Evolutionary conservation across 129 eudicot genomes (phyloP).

Genomic region (Chrysanthemum lavandulifolium): DNA sequence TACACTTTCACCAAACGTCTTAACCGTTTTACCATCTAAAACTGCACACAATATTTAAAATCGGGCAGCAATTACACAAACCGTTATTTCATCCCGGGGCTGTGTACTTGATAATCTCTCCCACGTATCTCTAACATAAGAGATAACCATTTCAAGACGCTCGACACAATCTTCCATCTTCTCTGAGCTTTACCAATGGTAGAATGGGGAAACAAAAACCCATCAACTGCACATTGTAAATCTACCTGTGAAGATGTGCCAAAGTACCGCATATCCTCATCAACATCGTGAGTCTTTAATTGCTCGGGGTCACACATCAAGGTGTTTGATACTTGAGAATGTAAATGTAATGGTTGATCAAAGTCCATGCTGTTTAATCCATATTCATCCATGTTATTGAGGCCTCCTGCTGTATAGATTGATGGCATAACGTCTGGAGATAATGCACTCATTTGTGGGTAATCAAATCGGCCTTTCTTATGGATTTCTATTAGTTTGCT

Average conservation of each 20-base stretch:
- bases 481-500: slow-evolving; percentile 19
- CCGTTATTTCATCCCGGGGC: slow-evolving; percentile 20
- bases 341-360: slow-evolving; percentile 35
- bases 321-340: slow-evolving; percentile 34
- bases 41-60: slow-evolving; percentile 32
- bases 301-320: slow-evolving; percentile 41
- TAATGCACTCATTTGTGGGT: slow-evolving; percentile 35
- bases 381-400: slow-evolving; percentile 43
- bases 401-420: slow-evolving; percentile 37
- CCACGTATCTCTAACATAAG: slow-evolving; percentile 35
- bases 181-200: slow-evolving; percentile 50
- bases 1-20: slow-evolving; percentile 14
- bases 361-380: slow-evolving; percentile 49
- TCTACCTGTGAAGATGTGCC: slow-evolving; percentile 44
- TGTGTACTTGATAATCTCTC: slow-evolving; percentile 27
- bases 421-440: slow-evolving; percentile 52
- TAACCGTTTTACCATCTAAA: slow-evolving; percentile 30
- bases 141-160: slow-evolving; percentile 52
- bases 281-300: slow-evolving; percentile 32
- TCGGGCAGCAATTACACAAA: slow-evolving; percentile 34
- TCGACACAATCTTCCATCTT: slow-evolving; percentile 60
- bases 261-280: slow-evolving; percentile 44
- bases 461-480: slow-evolving; percentile 36
- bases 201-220: slow-evolving; percentile 42
- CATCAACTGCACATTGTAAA: slow-evolving; percentile 40